A percentile compares a stretch with the other conserved stretches of the same genome.
Conservation (phyloP, 2,329 filamentous ascomycete genomes). For the Colletotrichum chrysophilum region DNA sequence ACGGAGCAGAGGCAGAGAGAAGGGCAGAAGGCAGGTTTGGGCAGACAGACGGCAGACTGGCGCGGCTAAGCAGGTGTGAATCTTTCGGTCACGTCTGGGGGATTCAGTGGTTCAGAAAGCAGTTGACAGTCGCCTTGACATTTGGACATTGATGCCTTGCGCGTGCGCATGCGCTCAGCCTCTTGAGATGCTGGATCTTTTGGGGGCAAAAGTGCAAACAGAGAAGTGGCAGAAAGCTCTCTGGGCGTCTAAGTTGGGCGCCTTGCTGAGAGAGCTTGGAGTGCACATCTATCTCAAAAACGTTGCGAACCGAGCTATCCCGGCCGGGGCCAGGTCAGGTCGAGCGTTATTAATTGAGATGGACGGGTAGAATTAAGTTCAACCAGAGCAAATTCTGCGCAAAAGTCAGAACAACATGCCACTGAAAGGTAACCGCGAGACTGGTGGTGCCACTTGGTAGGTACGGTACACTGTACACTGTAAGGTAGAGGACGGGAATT, state of each 20-base stretch:
- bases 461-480: no score
- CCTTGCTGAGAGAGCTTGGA: neutral
- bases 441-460: constrained; percentile 1
- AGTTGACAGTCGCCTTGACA: neutral
- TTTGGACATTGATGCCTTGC: neutral
- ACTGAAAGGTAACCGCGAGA: constrained; percentile 3
- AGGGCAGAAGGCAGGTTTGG: neutral
- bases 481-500: neutral
- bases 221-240: neutral
- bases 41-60: neutral
- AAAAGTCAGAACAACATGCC: constrained; percentile 11
- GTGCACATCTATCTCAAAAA: neutral
- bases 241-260: neutral
- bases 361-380: neutral
- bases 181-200: neutral
- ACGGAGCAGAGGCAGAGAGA: neutral
- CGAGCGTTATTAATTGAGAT: neutral
- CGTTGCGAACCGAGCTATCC: neutral
- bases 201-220: neutral
- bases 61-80: neutral
- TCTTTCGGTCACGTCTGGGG: neutral
- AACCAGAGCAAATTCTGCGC: neutral
- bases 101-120: neutral
- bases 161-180: neutral
- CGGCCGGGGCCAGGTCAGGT: neutral